Evolutionary conservation across 169 alveolate species (phyloP).

Genomic region (Plasmodium berghei): DNA sequence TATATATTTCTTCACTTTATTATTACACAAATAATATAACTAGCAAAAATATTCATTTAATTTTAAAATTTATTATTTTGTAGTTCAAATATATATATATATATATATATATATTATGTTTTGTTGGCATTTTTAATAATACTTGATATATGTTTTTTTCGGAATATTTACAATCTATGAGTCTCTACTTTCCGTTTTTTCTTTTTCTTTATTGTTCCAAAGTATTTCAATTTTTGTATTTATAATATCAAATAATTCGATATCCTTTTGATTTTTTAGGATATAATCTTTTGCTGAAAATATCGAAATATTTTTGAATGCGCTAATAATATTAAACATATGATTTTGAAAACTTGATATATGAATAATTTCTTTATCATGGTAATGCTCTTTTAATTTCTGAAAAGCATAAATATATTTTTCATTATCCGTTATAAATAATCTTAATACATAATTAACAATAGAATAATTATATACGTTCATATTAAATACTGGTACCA

Average conservation of each 20-base stretch:
- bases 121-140: too few relatives aligned
- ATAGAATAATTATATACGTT: constrained; percentile 67
- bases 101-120: too few relatives aligned
- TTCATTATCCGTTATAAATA: constrained; percentile 60
- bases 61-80: too few relatives aligned
- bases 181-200: not conserved
- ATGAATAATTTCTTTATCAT: constrained; percentile 68
- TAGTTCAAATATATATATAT: too few relatives aligned
- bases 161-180: too few relatives aligned
- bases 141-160: too few relatives aligned
- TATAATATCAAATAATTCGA: constrained; percentile 42
- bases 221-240: constrained; percentile 37
- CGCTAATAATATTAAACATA: constrained; percentile 56
- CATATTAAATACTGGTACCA: constrained; percentile 77
- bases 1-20: too few relatives aligned
- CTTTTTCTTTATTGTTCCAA: constrained; percentile 14
- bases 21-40: too few relatives aligned
- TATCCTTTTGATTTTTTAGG: constrained; percentile 26
- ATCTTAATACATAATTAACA: constrained; percentile 51
- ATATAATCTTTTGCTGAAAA: constrained; percentile 70
- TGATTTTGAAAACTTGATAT: constrained; percentile 65
- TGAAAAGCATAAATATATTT: constrained; percentile 36
- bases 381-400: constrained; percentile 37
- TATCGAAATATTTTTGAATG: constrained; percentile 65
- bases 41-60: too few relatives aligned